Evolutionary conservation across 139 green algal genomes (phyloP).

Genomic region (Chloropicon primus): DNA sequence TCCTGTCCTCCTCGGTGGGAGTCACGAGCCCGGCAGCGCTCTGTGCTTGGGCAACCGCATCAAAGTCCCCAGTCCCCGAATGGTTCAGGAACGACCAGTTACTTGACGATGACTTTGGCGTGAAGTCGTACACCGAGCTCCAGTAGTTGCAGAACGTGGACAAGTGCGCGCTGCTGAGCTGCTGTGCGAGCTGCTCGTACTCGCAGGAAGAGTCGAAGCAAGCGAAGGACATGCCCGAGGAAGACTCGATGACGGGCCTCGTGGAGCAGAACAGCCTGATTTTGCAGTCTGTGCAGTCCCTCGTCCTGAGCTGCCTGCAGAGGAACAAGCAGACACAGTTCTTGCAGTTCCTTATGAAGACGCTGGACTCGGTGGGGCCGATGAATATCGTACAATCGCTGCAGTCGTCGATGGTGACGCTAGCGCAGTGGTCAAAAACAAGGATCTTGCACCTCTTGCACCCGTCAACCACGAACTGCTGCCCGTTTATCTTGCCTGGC

Average conservation of each 20-base stretch:
- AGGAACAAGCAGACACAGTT: slow-evolving; percentile 32
- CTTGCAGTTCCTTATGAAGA: slow-evolving; percentile 48
- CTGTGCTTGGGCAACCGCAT: neutral
- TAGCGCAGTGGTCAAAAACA: slow-evolving; percentile 36
- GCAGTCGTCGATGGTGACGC: slow-evolving; percentile 52
- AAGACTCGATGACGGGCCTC: slow-evolving; percentile 44
- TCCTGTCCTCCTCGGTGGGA: neutral
- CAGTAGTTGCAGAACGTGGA: slow-evolving; percentile 46
- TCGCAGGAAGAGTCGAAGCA: slow-evolving; percentile 28
- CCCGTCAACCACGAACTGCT: slow-evolving; percentile 44
- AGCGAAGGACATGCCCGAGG: slow-evolving; percentile 24
- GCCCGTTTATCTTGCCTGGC: slow-evolving; percentile 29
- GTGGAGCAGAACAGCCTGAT: slow-evolving; percentile 37
- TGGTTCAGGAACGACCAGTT: neutral
- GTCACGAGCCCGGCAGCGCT: neutral
- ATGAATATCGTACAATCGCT: slow-evolving; percentile 48
- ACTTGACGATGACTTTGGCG: slow-evolving; percentile 11
- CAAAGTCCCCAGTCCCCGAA: neutral
- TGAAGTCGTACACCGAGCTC: slow-evolving; percentile 52
- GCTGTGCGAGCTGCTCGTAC: slow-evolving; percentile 36
- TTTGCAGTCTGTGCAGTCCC: slow-evolving; percentile 12
- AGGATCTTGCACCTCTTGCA: slow-evolving; percentile 54
- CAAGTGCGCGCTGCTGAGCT: slow-evolving; percentile 31
- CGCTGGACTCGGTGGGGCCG: slow-evolving; percentile 35
- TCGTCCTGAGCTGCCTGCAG: slow-evolving; percentile 34